These are phyloP conservation scores for Fusarium bulbicola DNA, from an alignment of 2,329 filamentous ascomycete genomes.

Conservation along the genomic window DNA sequence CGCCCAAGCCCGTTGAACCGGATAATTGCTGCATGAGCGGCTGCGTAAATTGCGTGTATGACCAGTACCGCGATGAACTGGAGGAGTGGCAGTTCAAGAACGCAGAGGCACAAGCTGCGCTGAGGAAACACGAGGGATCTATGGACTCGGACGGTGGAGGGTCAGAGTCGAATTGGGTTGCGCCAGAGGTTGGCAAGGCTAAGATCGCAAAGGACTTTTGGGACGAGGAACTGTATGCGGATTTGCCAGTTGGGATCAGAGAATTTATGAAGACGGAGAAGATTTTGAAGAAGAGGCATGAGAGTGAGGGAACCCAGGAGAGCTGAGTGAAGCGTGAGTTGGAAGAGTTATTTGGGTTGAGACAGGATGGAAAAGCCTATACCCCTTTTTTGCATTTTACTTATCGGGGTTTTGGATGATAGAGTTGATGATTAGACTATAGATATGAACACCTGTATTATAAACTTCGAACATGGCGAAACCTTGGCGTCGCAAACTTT, in stretches of 20 bases:
- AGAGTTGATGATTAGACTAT: slow-evolving; percentile 35
- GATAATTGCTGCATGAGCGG: slow-evolving; percentile 99
- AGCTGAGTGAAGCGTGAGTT: slow-evolving; percentile 39
- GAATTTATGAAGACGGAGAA: slow-evolving; percentile 99
- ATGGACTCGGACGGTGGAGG: slow-evolving; percentile 86
- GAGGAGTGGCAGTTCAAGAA: slow-evolving; percentile 82
- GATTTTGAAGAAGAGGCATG: slow-evolving; percentile 79
- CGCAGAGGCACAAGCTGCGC: slow-evolving; percentile 67
- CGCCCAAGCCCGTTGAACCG: slow-evolving; percentile 85
- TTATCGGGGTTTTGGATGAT: slow-evolving; percentile 10
- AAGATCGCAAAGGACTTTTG: slow-evolving; percentile 62
- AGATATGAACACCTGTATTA: slow-evolving; percentile 3
- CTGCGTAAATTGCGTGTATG: slow-evolving; percentile 98
- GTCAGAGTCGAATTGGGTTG: slow-evolving; percentile 72
- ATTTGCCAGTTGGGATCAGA: slow-evolving; percentile 88
- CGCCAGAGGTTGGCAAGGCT: slow-evolving; percentile 44
- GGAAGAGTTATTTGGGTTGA: not conserved
- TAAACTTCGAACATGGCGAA: not conserved
- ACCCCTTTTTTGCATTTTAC: slow-evolving; percentile 25
- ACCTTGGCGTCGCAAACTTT: not conserved
- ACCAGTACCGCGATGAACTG: slow-evolving; percentile 88
- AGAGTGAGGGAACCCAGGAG: slow-evolving; percentile 61
- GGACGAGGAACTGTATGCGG: slow-evolving; percentile 76
- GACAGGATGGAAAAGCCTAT: slow-evolving; percentile 22
- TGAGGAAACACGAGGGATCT: slow-evolving; percentile 57